phyloP scores from a whole-genome alignment of 2,329 filamentous ascomycete genomes.

The Cercospora sp. region DNA sequence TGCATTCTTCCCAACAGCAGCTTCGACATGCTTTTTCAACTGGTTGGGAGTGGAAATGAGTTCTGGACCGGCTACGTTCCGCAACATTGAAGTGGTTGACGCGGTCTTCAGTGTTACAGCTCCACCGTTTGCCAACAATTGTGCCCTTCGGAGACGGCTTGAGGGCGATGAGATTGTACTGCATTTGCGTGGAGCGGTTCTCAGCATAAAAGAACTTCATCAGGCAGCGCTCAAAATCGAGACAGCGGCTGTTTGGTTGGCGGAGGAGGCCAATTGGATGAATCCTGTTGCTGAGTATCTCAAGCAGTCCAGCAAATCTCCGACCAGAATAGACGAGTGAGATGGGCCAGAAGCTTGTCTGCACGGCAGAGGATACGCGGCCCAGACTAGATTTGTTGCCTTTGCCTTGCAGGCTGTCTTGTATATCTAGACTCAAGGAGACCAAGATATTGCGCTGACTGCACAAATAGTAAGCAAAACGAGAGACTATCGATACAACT shows the following conservation, averaged over 20 bases:
- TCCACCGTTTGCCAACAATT: conserved; percentile 1
- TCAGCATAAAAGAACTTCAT: neutral
- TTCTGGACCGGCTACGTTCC: neutral
- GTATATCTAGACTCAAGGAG: neutral
- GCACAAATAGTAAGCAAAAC: neutral
- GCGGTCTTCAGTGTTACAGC: neutral
- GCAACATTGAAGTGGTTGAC: neutral
- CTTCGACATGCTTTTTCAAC: neutral
- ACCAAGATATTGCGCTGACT: neutral
- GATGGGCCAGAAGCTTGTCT: too few species aligned
- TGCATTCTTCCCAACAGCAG: neutral
- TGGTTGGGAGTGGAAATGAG: neutral
- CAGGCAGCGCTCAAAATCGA: neutral
- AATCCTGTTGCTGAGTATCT: neutral
- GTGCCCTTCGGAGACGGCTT: neutral
- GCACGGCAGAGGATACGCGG: too few species aligned
- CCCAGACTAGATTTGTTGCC: too few species aligned
- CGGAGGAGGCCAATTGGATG: neutral
- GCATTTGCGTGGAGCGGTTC: neutral
- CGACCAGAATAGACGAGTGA: too few species aligned
- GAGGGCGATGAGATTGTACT: neutral
- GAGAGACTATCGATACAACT: too few species aligned
- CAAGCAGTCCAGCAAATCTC: neutral
- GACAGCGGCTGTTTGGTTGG: neutral
- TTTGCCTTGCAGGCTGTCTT: too few species aligned